Percentiles rank a stretch among this genome's conserved stretches.
These are phyloP conservation scores for Globisporangium emineosum DNA, from an alignment of 352 stramenopile species.

Conservation along the genomic window DNA sequence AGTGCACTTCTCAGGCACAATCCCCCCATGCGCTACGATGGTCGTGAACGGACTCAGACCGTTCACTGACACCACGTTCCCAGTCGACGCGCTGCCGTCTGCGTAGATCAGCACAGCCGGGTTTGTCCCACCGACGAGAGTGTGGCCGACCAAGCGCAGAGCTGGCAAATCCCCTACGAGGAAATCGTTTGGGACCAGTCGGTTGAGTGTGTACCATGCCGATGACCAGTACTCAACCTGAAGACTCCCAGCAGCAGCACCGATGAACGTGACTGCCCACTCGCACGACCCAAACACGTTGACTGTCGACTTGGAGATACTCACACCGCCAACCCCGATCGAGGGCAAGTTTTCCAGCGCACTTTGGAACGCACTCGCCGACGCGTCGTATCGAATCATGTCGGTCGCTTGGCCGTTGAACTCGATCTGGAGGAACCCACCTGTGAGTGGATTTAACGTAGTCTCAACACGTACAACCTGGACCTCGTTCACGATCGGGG, in stretches of 20 bases:
- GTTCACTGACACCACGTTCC: slow-evolving; percentile 28
- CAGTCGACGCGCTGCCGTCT: slow-evolving; percentile 29
- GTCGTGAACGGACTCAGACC: slow-evolving; percentile 54
- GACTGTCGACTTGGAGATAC: slow-evolving; percentile 33
- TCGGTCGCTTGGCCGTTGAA: slow-evolving; percentile 66
- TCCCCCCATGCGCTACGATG: slow-evolving; percentile 51
- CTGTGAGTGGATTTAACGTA: slow-evolving; percentile 28
- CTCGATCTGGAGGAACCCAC: slow-evolving; percentile 59
- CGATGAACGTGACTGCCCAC: slow-evolving; percentile 67
- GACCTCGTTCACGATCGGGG: slow-evolving; percentile 63
- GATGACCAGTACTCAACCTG: slow-evolving; percentile 77
- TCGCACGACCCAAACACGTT: slow-evolving; percentile 32
- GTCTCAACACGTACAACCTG: slow-evolving; percentile 62
- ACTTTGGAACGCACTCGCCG: slow-evolving; percentile 35
- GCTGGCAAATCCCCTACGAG: slow-evolving; percentile 56
- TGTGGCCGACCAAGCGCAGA: slow-evolving; percentile 23
- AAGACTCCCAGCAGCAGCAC: slow-evolving; percentile 25
- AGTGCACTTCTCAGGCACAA: slow-evolving; percentile 65
- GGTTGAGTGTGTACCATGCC: slow-evolving; percentile 39
- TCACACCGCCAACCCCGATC: slow-evolving; percentile 38
- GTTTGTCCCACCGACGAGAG: slow-evolving; percentile 31
- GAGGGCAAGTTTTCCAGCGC: slow-evolving; percentile 65
- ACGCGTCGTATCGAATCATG: slow-evolving; percentile 64
- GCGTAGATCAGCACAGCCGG: slow-evolving; percentile 33
- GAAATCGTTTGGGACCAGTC: slow-evolving; percentile 38